A percentile compares a stretch with the other conserved stretches of the same genome.
Evolutionary conservation across 805 yeast genomes (phyloP).

Genomic region (Kazachstania africana): DNA sequence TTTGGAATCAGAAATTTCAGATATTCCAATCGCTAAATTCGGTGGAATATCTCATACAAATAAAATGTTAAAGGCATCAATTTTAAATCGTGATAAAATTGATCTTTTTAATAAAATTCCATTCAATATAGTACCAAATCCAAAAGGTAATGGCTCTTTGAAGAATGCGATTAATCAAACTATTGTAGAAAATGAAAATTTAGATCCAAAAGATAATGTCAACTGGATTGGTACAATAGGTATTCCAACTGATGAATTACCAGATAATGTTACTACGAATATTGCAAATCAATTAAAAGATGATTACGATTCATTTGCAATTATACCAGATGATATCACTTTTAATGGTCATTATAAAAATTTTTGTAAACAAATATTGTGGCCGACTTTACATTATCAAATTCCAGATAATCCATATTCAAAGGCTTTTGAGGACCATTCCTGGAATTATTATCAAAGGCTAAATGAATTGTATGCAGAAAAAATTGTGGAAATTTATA

Average conservation of each 20-base stretch:
- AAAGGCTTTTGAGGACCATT: conserved; percentile 86
- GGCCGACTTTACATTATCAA: conserved; percentile 94
- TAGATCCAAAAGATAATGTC: conserved; percentile 27
- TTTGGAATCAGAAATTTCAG: conserved; percentile 7
- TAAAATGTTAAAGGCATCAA: conserved; percentile 30
- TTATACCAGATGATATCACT: conserved; percentile 61
- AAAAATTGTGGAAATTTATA: conserved; percentile 51
- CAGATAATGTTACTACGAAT: conserved; percentile 38
- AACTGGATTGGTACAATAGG: conserved; percentile 86
- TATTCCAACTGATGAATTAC: conserved; percentile 80
- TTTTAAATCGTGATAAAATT: conserved; percentile 28
- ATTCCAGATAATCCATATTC: conserved; percentile 90
- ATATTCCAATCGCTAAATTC: conserved; percentile 33
- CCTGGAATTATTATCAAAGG: conserved; percentile 73
- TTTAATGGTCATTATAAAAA: conserved; percentile 84
- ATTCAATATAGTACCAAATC: conserved; percentile 58
- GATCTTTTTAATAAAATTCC: conserved; percentile 40
- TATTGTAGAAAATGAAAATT: conserved; percentile 28
- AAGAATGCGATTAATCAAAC: conserved; percentile 73
- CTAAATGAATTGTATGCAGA: conserved; percentile 76
- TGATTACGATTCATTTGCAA: conserved; percentile 44
- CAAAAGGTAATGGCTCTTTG: conserved; percentile 72
- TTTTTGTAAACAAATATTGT: conserved; percentile 84
- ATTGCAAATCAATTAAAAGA: conserved; percentile 40
- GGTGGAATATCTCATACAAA: conserved; percentile 66